These are phyloP conservation scores for Posidonia oceanica DNA, from an alignment of 116 monocot genomes.

Conservation along the genomic window DNA sequence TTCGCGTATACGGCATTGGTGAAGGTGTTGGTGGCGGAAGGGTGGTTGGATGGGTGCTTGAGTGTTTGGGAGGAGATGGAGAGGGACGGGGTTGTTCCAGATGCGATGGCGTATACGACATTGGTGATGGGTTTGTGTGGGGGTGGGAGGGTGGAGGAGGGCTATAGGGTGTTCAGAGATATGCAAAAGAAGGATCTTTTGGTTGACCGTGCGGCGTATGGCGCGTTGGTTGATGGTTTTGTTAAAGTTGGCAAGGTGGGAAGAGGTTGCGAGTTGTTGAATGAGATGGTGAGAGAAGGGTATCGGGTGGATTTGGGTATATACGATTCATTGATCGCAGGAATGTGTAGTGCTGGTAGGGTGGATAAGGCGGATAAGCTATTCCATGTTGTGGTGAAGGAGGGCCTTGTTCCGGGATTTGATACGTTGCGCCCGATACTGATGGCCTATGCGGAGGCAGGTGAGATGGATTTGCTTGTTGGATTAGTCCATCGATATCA, in stretches of 20 bases:
- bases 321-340: conserved; percentile 57
- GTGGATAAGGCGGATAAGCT: conserved; percentile 64
- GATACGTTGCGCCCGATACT: conserved; percentile 50
- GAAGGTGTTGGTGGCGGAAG: conserved; percentile 32
- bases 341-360: conserved; percentile 35
- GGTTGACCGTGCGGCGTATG: conserved; percentile 60
- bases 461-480: conserved; percentile 39
- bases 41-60: conserved; percentile 58
- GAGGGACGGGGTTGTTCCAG: conserved; percentile 43
- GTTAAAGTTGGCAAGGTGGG: conserved; percentile 37
- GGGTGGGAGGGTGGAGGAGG: conserved; percentile 36
- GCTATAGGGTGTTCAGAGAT: conserved; percentile 30
- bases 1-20: conserved; percentile 88
- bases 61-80: conserved; percentile 79
- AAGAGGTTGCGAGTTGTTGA: conserved; percentile 40
- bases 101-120: conserved; percentile 68
- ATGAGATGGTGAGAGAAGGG: conserved; percentile 72
- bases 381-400: conserved; percentile 38
- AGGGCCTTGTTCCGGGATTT: conserved; percentile 44
- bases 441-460: conserved; percentile 29
- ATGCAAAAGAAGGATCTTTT: conserved; percentile 53
- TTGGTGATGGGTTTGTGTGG: conserved; percentile 49
- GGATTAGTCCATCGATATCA: conserved; percentile 23
- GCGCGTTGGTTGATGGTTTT: conserved; percentile 50
- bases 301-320: conserved; percentile 64